Conservation (phyloP, 495 filamentous ascomycete species). For the Xylaria acuta region DNA sequence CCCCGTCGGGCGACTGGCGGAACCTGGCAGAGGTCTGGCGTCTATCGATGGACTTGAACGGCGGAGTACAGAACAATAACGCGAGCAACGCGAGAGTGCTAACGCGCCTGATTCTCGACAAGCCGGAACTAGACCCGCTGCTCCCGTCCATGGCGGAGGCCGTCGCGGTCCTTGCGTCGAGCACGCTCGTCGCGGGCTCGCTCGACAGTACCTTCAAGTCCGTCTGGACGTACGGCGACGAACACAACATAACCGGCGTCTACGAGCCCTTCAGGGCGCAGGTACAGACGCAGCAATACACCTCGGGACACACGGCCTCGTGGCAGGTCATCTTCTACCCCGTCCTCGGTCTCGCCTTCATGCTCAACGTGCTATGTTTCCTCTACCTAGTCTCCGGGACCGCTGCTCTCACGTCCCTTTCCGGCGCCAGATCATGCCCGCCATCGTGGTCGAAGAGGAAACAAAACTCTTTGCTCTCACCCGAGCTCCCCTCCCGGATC, state of each 20-base stretch:
- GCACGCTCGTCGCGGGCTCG: constrained; percentile 64
- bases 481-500: not conserved
- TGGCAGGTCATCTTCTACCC: constrained; percentile 71
- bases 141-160: constrained; percentile 71
- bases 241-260: constrained; percentile 32
- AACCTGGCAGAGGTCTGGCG: constrained; percentile 65
- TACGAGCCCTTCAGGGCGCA: constrained; percentile 64
- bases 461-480: not conserved
- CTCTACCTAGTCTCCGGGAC: constrained; percentile 54
- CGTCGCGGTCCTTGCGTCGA: constrained; percentile 68
- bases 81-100: constrained; percentile 69
- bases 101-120: constrained; percentile 54
- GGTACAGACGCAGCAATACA: constrained; percentile 65
- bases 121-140: constrained; percentile 35
- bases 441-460: not conserved
- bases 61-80: constrained; percentile 63
- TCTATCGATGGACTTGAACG: constrained; percentile 61
- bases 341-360: constrained; percentile 66
- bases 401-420: not conserved
- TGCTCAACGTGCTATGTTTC: constrained; percentile 68
- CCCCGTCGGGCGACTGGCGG: constrained; percentile 59
- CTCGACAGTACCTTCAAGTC: constrained; percentile 57
- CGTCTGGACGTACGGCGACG: not conserved
- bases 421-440: not conserved
- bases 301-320: constrained; percentile 59